Conservation (phyloP, 257 asterid genomes). For the Solanum pinnatisectum region DNA sequence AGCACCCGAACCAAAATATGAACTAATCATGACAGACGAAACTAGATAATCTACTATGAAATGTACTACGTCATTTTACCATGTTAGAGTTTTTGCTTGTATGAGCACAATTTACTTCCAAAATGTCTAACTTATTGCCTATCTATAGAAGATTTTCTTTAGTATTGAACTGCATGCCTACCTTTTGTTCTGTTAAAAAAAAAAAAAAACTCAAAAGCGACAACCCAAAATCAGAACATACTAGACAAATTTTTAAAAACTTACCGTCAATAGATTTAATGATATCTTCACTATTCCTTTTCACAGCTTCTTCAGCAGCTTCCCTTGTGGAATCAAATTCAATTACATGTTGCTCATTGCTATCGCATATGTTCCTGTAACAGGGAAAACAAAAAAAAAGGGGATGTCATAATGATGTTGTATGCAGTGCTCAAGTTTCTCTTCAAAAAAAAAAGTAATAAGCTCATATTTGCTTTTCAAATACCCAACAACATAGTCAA, state of each 20-base stretch:
- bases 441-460: neutral
- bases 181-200: neutral
- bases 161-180: neutral
- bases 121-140: neutral
- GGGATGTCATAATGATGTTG: neutral
- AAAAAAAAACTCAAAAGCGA: neutral
- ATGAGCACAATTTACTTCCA: neutral
- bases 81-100: neutral
- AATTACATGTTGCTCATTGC: conserved; percentile 50
- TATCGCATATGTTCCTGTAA: conserved; percentile 40
- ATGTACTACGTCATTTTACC: neutral
- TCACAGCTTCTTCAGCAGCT: conserved; percentile 55
- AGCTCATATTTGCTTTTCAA: neutral
- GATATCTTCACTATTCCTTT: conserved; percentile 33
- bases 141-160: neutral
- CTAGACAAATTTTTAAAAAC: neutral
- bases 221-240: neutral
- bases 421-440: neutral
- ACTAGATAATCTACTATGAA: neutral
- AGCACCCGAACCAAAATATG: neutral
- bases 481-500: neutral
- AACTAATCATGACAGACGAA: neutral
- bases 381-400: neutral
- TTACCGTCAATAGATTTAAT: conserved; percentile 40
- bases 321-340: conserved; percentile 52